These are phyloP conservation scores for Penicillium argentinense DNA, from an alignment of 495 filamentous ascomycete species.

Conservation along the genomic window DNA sequence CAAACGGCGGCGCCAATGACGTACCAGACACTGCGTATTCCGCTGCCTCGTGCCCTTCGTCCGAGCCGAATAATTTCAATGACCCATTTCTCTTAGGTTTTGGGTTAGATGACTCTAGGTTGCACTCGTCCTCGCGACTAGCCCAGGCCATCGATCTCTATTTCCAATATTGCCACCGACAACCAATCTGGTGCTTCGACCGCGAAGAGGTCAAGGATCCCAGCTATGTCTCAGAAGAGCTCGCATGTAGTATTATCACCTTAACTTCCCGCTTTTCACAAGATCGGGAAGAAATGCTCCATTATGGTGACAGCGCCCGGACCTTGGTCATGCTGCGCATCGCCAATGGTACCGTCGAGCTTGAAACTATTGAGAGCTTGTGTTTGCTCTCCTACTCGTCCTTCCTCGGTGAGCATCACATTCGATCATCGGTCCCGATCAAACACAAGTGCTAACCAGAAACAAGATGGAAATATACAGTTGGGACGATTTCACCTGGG, in stretches of 20 bases:
- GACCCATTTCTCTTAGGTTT: conserved; percentile 29
- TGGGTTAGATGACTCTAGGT: conserved; percentile 31
- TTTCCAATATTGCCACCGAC: conserved; percentile 47
- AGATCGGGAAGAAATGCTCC: conserved; percentile 36
- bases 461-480: conserved; percentile 39
- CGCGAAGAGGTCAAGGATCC: conserved; percentile 41
- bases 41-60: conserved; percentile 16
- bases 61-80: conserved; percentile 21
- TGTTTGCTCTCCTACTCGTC: conserved; percentile 45
- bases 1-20: conserved; percentile 16
- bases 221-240: conserved; percentile 38
- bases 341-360: conserved; percentile 45
- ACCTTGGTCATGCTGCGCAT: conserved; percentile 48
- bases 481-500: conserved; percentile 45
- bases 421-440: background rate
- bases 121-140: conserved; percentile 28
- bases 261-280: conserved; percentile 42
- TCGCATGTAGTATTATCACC: conserved; percentile 43
- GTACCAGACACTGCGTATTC: conserved; percentile 17
- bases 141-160: conserved; percentile 40
- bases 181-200: conserved; percentile 51
- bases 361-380: conserved; percentile 46
- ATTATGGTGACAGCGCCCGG: conserved; percentile 42
- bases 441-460: conserved; percentile 7
- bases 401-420: conserved; percentile 35